Percentiles rank a stretch among this genome's conserved stretches.
Evolutionary conservation across 345 rosid species (phyloP).

Genomic region (Heritiera fomes): DNA sequence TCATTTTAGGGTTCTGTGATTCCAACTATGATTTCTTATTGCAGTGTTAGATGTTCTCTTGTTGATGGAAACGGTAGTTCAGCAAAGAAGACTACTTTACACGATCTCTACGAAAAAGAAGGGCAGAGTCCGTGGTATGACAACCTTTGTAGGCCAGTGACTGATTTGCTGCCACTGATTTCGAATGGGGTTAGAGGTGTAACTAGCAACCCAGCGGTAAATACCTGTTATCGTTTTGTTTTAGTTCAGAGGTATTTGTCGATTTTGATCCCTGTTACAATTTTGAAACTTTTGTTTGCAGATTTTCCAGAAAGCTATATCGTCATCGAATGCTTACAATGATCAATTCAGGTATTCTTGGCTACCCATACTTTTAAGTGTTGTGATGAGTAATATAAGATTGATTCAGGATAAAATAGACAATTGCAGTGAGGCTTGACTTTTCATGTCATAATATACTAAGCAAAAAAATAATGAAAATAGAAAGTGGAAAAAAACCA

Average conservation of each 20-base stretch:
- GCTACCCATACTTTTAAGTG: neutral
- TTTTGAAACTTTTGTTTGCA: constrained; percentile 40
- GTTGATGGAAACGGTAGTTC: constrained; percentile 60
- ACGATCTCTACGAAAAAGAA: constrained; percentile 85
- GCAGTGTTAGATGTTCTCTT: constrained; percentile 75
- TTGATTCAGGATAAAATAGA: neutral
- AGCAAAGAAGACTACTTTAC: constrained; percentile 67
- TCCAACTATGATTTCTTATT: neutral
- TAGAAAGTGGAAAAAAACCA: neutral
- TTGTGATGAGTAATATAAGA: neutral
- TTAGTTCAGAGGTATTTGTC: neutral
- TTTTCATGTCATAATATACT: constrained; percentile 4
- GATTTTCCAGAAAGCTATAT: constrained; percentile 98
- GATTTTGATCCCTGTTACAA: constrained; percentile 7
- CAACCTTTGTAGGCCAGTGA: constrained; percentile 93
- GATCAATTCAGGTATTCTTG: constrained; percentile 80
- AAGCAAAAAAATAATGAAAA: neutral
- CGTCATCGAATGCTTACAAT: constrained; percentile 93
- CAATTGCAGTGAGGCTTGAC: neutral
- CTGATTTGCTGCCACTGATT: constrained; percentile 81
- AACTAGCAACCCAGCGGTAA: constrained; percentile 98
- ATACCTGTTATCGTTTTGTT: neutral
- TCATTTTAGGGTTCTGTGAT: neutral
- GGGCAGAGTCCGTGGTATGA: constrained; percentile 99
- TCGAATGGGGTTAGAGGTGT: constrained; percentile 94